Percentiles rank a stretch among this genome's conserved stretches.
Conservation (phyloP, 345 rosid genomes). For the Gossypium stocksii region DNA sequence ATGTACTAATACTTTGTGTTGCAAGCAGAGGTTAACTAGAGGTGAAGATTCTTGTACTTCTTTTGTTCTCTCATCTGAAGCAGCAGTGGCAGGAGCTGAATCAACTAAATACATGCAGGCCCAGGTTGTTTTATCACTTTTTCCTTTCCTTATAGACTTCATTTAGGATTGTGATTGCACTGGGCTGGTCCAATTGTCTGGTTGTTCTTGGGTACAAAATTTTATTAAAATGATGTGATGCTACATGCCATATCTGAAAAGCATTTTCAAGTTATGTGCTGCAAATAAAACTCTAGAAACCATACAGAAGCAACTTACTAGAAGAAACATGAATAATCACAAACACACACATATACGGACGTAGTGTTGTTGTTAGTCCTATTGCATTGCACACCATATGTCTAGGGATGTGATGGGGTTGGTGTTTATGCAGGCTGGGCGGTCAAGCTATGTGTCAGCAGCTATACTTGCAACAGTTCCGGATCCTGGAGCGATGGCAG, state of each 20-base stretch:
- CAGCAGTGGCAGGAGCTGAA: constrained; percentile 82
- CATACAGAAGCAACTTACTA: background rate
- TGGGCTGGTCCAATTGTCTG: background rate
- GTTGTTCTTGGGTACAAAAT: background rate
- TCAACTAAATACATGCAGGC: constrained; percentile 84
- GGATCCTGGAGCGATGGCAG: constrained; percentile 97
- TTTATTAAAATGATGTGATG: background rate
- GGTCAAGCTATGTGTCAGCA: constrained; percentile 62
- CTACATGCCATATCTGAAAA: background rate
- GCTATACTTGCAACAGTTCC: constrained; percentile 64
- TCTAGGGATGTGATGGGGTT: background rate
- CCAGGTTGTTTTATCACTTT: constrained; percentile 45
- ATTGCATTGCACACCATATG: too few species aligned
- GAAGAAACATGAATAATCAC: too few species aligned
- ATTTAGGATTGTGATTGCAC: constrained; percentile 3
- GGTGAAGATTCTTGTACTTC: constrained; percentile 67
- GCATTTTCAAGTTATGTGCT: background rate
- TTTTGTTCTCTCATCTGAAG: constrained; percentile 70
- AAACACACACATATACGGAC: too few species aligned
- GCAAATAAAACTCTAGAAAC: background rate
- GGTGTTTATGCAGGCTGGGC: constrained; percentile 57
- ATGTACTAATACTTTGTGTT: constrained; percentile 15
- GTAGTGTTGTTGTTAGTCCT: too few species aligned
- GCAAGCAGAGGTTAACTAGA: constrained; percentile 57
- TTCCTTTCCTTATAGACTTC: background rate